Evolutionary conservation across 805 yeast genomes (phyloP).

Genomic region (Ogataea sp.): DNA sequence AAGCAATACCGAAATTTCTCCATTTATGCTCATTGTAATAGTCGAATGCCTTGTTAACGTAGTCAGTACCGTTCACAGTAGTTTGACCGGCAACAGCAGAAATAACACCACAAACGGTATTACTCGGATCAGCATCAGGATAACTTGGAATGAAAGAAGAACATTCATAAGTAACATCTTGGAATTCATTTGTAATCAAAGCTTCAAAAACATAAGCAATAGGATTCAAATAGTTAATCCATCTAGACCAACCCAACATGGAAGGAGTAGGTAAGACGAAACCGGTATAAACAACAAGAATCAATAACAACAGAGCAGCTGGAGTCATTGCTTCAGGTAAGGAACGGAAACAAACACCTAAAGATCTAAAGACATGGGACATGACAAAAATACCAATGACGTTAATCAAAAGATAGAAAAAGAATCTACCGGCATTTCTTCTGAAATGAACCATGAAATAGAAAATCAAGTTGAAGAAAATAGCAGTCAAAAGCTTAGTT

Average conservation of each 20-base stretch:
- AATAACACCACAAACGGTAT: constrained; percentile 24
- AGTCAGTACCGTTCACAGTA: constrained; percentile 47
- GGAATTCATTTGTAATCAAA: constrained; percentile 48
- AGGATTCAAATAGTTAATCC: constrained; percentile 58
- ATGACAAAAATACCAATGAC: constrained; percentile 37
- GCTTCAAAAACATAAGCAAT: constrained; percentile 50
- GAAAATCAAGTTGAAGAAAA: constrained; percentile 40
- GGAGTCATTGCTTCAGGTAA: constrained; percentile 53
- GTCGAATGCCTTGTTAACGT: constrained; percentile 36
- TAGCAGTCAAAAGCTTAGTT: constrained; percentile 33
- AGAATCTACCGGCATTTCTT: constrained; percentile 45
- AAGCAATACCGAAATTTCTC: constrained; percentile 66
- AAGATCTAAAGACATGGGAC: constrained; percentile 47
- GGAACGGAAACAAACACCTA: constrained; percentile 41
- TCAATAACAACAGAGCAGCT: constrained; percentile 40
- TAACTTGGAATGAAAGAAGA: constrained; percentile 39
- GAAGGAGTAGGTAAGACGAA: constrained; percentile 48
- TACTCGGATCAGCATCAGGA: constrained; percentile 5
- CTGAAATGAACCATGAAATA: constrained; percentile 49
- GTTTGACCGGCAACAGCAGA: constrained; percentile 49
- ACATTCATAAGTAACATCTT: constrained; percentile 37
- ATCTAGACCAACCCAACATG: constrained; percentile 58
- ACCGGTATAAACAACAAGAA: constrained; percentile 44
- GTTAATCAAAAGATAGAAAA: constrained; percentile 40
- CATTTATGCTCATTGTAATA: constrained; percentile 57